Base-by-base conservation (phyloP, 345 rosid genomes). In the Eutrema japonicum region DNA sequence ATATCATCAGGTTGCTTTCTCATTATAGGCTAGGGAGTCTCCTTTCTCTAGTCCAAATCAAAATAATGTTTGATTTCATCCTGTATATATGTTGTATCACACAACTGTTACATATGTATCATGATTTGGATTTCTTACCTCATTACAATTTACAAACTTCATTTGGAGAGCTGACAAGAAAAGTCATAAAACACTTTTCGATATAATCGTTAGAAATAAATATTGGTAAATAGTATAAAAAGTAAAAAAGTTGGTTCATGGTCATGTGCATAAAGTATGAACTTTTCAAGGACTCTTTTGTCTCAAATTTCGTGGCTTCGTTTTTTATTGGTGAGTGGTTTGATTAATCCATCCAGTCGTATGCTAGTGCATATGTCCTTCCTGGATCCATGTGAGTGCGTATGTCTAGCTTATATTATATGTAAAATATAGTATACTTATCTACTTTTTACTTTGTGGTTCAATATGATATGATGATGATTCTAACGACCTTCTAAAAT, bases 281-380 rank as follows among this genome's bases (percentile, higher is more conserved):
- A 66, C 66, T 74, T 66, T 66, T 57, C 52, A 74, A 74, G 78
- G 78, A 66, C 78, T 74, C 45, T 74, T 74, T 74, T 66, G 78
- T 74, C 78, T 66, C 66, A 66, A 48, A 57, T 57, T 66, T 66
- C 49, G 66, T 30, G 52, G 38, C 18, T 48, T 29, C 48, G 30
- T 66, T 66, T 56, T 55, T 65, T 65, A 54, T 35, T 72, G 67
- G 67, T 70, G 37, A 53, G 56, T 35, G 41, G 64, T 63, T 58
- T 61, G 50, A 37, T 73, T 54, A 36, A 64, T 54, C 64, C 77
- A 64, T 27, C 42, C 27, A 73, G 57, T 55, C 64, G 65, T 55
- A 65, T 55, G 59, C 33, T 51, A 36, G 64, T 73, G 71, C 64
- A 54, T 45, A 64, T 73, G 71, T 73, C 42, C 77, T 73, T 55